phyloP scores from a whole-genome alignment of 306 rosid species.

The Medicago lupulina region DNA sequence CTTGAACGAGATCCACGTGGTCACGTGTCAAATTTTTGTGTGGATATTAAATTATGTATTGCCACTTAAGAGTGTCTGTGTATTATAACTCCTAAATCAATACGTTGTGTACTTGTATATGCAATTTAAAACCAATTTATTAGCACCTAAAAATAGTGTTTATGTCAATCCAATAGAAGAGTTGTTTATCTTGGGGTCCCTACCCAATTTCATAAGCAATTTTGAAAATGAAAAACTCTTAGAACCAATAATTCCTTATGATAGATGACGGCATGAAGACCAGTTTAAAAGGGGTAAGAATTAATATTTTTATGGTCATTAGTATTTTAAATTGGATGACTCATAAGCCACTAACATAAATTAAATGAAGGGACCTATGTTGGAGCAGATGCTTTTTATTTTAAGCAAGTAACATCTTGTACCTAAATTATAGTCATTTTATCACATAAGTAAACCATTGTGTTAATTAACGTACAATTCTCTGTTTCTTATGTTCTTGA shows the following conservation, averaged over 20 bases:
- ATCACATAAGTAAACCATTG: slow-evolving; percentile 17
- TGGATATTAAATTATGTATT: too few relatives aligned
- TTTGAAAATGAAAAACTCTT: slow-evolving; percentile 44
- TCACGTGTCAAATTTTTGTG: too few relatives aligned
- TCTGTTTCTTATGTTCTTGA: slow-evolving; percentile 3
- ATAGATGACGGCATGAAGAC: slow-evolving; percentile 59
- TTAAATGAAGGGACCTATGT: slow-evolving; percentile 52
- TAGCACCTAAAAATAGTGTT: slow-evolving; percentile 24
- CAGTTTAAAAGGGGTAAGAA: slow-evolving; percentile 63
- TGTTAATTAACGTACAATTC: slow-evolving; percentile 13
- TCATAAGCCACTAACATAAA: slow-evolving; percentile 61
- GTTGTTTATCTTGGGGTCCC: slow-evolving; percentile 44
- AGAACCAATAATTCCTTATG: slow-evolving; percentile 48
- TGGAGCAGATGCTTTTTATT: slow-evolving; percentile 27
- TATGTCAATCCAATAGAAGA: slow-evolving; percentile 51
- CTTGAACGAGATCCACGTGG: too few relatives aligned
- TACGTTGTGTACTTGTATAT: not conserved
- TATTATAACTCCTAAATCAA: too few relatives aligned
- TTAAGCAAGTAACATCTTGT: slow-evolving; percentile 43
- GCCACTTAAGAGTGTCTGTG: too few relatives aligned
- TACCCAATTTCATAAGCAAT: slow-evolving; percentile 51
- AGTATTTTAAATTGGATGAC: slow-evolving; percentile 55
- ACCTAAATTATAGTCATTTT: slow-evolving; percentile 50
- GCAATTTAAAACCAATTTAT: slow-evolving; percentile 16
- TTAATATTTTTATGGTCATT: slow-evolving; percentile 45